Percentiles rank a stretch among this genome's conserved stretches.
phyloP scores from a whole-genome alignment of 805 yeast species.

The Metschnikowia gruessii region DNA sequence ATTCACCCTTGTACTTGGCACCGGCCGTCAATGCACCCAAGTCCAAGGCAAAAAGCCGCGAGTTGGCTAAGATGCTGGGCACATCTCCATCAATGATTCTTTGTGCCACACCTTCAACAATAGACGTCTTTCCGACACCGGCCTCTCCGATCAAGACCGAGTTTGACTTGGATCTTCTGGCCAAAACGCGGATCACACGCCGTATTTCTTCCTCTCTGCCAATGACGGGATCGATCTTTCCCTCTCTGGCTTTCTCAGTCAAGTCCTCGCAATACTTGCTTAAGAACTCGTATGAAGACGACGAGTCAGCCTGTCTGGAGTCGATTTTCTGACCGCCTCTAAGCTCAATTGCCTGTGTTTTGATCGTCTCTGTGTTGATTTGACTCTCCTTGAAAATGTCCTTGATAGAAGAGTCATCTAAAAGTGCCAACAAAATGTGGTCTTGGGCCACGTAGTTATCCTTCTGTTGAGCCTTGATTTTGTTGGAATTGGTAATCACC shows the following conservation, averaged over 20 bases:
- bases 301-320: conserved; percentile 90
- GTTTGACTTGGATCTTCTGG: conserved; percentile 96
- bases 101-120: conserved; percentile 98
- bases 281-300: conserved; percentile 77
- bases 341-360: conserved; percentile 71
- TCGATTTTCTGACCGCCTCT: conserved; percentile 93
- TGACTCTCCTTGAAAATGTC: conserved; percentile 67
- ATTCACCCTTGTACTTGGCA: conserved; percentile 98
- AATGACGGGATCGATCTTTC: conserved; percentile 95
- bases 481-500: conserved; percentile 68
- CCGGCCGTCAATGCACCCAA: conserved; percentile 97
- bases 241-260: conserved; percentile 90
- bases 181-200: conserved; percentile 87
- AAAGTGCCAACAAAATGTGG: conserved; percentile 79
- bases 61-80: conserved; percentile 78
- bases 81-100: conserved; percentile 94
- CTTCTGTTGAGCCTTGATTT: conserved; percentile 81
- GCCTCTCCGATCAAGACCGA: conserved; percentile 98
- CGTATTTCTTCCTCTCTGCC: conserved; percentile 99
- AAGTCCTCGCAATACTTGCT: conserved; percentile 89
- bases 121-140: conserved; percentile 98
- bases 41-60: conserved; percentile 84
- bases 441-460: conserved; percentile 93
- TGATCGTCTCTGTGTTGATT: conserved; percentile 67
- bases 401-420: conserved; percentile 74